phyloP scores from a whole-genome alignment of 768 basidiomycete species.

The Lepiota brunneoincarnata region DNA sequence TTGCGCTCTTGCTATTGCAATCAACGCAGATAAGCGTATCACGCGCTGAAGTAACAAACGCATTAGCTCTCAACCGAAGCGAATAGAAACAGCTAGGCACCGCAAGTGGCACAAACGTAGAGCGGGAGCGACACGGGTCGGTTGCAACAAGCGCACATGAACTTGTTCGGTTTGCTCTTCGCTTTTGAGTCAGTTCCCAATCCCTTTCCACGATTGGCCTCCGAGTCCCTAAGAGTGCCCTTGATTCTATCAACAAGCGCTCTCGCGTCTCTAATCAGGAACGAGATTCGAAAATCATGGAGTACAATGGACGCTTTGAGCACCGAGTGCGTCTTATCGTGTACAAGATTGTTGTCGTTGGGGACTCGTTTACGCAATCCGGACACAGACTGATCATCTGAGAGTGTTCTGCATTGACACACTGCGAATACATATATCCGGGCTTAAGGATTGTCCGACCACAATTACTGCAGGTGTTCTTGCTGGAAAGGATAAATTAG shows the following conservation, averaged over 20 bases:
- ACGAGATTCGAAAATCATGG: constrained; percentile 29
- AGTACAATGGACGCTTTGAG: constrained; percentile 29
- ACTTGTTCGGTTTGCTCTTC: constrained; percentile 9
- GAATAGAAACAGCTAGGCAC: constrained; percentile 14
- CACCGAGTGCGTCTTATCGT: constrained; percentile 29
- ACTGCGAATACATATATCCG: constrained; percentile 30
- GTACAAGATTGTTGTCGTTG: constrained; percentile 26
- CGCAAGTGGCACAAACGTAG: constrained; percentile 23
- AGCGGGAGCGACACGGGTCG: constrained; percentile 20
- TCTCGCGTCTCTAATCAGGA: constrained; percentile 24
- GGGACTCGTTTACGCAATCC: constrained; percentile 27
- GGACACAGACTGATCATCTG: constrained; percentile 32
- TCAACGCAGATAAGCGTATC: constrained; percentile 31
- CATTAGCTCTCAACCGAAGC: neutral
- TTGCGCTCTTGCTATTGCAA: constrained; percentile 21
- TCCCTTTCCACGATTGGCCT: constrained; percentile 12
- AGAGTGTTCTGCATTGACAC: constrained; percentile 29
- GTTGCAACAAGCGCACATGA: constrained; percentile 20
- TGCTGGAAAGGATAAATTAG: constrained; percentile 12
- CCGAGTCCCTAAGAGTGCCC: constrained; percentile 22
- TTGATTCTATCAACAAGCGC: constrained; percentile 23
- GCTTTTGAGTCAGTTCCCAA: neutral
- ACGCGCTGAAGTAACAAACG: constrained; percentile 17
- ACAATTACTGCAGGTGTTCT: constrained; percentile 32
- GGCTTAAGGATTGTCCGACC: constrained; percentile 29